Conservation (phyloP, 108 stramenopile species). For the Fistulifera solaris region DNA sequence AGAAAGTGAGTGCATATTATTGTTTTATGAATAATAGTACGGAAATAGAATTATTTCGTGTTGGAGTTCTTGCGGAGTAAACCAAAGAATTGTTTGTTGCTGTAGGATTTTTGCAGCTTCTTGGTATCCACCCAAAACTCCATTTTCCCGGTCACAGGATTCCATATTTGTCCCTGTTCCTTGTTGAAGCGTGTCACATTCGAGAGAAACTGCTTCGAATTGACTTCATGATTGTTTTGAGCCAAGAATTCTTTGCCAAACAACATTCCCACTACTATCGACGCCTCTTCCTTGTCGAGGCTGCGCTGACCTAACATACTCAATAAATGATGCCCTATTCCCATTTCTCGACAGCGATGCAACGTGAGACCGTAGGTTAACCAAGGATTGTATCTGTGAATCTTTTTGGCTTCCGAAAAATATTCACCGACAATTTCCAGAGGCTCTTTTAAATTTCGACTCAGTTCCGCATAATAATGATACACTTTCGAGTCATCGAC, state of each 20-base stretch:
- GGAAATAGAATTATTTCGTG: too few species aligned
- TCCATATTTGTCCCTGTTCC: conserved; percentile 29
- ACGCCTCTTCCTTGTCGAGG: conserved; percentile 29
- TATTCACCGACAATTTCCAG: conserved; percentile 76
- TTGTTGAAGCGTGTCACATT: conserved; percentile 16
- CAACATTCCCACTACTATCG: conserved; percentile 21
- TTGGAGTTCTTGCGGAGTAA: too few species aligned
- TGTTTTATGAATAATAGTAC: too few species aligned
- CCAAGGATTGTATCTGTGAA: conserved; percentile 57
- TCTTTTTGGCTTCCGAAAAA: conserved; percentile 58
- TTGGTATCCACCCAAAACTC: conserved; percentile 20
- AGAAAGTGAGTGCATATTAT: too few species aligned
- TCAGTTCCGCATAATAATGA: conserved; percentile 47
- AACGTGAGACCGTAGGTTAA: conserved; percentile 49
- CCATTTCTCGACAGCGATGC: conserved; percentile 68
- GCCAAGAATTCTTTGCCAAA: conserved; percentile 48
- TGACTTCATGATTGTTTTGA: conserved; percentile 23
- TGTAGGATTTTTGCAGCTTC: conserved; percentile 15
- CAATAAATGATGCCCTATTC: conserved; percentile 32
- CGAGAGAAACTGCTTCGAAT: conserved; percentile 29
- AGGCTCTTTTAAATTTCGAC: conserved; percentile 39
- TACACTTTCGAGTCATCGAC: conserved; percentile 51
- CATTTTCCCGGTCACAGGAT: conserved; percentile 17
- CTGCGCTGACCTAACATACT: conserved; percentile 50
- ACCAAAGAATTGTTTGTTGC: conserved; percentile 2